Percentiles rank a stretch among this genome's conserved stretches.
phyloP scores from a whole-genome alignment of 2,329 filamentous ascomycete species.

The Stagonosporopsis tanaceti region DNA sequence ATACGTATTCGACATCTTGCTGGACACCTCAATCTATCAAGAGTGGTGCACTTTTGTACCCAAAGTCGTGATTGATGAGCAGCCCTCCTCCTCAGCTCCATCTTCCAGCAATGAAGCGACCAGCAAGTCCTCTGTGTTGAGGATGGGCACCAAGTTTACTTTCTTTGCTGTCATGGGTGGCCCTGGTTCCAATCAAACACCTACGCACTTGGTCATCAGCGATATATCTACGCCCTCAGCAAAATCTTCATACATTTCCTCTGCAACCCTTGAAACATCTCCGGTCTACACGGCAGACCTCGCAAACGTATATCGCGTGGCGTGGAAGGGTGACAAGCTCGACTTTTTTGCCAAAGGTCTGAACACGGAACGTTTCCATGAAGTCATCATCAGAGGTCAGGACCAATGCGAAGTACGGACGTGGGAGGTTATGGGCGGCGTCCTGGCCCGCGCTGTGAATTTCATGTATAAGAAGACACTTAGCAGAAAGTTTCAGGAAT shows the following conservation, averaged over 20 bases:
- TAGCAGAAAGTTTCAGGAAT: conserved; percentile 25
- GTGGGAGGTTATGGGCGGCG: conserved; percentile 34
- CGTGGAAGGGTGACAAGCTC: conserved; percentile 29
- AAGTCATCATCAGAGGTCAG: conserved; percentile 25
- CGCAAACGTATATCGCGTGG: conserved; percentile 28
- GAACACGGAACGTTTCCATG: conserved; percentile 29
- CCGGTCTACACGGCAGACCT: conserved; percentile 26
- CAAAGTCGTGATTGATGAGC: conserved; percentile 19
- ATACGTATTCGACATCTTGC: conserved; percentile 28
- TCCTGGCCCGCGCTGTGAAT: conserved; percentile 29
- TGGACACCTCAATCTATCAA: conserved; percentile 25
- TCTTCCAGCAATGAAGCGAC: background rate
- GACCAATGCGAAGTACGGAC: conserved; percentile 30
- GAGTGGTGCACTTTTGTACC: conserved; percentile 34
- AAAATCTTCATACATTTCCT: conserved; percentile 24
- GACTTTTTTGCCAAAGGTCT: conserved; percentile 21
- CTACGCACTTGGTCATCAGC: conserved; percentile 25
- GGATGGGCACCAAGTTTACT: conserved; percentile 26
- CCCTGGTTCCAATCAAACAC: conserved; percentile 17
- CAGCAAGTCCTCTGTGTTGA: conserved; percentile 9
- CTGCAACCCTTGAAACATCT: conserved; percentile 15
- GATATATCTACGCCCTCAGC: conserved; percentile 29
- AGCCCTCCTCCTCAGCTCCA: conserved; percentile 1
- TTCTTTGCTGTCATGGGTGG: conserved; percentile 32
- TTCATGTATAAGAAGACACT: conserved; percentile 25